Conservation (phyloP, 2,329 filamentous ascomycete species). For the Colletotrichum ledebouriae region DNA sequence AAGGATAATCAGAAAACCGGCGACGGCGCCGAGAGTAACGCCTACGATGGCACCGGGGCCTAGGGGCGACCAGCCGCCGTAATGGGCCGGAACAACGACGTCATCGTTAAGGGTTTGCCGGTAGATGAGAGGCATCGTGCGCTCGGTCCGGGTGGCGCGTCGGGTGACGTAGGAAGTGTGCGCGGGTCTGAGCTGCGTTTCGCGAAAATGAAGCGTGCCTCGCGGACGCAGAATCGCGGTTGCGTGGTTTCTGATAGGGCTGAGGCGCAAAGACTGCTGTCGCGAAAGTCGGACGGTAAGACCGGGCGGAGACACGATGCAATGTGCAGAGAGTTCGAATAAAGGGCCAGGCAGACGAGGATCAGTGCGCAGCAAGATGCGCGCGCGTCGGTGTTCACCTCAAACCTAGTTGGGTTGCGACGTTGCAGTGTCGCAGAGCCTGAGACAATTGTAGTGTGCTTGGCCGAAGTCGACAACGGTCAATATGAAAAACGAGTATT, state of each 20-base stretch:
- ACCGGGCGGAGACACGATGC: not conserved
- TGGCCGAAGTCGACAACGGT: conserved; percentile 15
- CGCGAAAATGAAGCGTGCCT: conserved; percentile 7
- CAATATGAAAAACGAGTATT: conserved; percentile 6
- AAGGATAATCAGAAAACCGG: conserved; percentile 66
- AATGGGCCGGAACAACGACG: conserved; percentile 53
- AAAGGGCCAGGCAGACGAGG: conserved; percentile 10
- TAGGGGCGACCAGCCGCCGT: conserved; percentile 51
- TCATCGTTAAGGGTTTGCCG: conserved; percentile 37
- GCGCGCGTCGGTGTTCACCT: conserved; percentile 16
- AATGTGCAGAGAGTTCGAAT: conserved; percentile 14
- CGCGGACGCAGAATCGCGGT: conserved; percentile 12
- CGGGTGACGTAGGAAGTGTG: conserved; percentile 7
- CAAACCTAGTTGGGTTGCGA: conserved; percentile 7
- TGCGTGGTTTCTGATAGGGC: not conserved
- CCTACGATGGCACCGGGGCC: conserved; percentile 59
- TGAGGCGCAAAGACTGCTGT: conserved; percentile 17
- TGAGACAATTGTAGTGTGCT: conserved; percentile 17
- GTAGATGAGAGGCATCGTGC: conserved; percentile 32
- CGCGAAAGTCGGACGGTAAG: conserved; percentile 15
- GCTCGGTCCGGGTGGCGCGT: conserved; percentile 4
- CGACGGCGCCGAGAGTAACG: conserved; percentile 61
- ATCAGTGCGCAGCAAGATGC: conserved; percentile 22
- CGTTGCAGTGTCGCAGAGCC: conserved; percentile 34
- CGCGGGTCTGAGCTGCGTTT: conserved; percentile 8